These are phyloP conservation scores for Candida taoyuanica DNA, from an alignment of 805 yeast species.

Conservation along the genomic window DNA sequence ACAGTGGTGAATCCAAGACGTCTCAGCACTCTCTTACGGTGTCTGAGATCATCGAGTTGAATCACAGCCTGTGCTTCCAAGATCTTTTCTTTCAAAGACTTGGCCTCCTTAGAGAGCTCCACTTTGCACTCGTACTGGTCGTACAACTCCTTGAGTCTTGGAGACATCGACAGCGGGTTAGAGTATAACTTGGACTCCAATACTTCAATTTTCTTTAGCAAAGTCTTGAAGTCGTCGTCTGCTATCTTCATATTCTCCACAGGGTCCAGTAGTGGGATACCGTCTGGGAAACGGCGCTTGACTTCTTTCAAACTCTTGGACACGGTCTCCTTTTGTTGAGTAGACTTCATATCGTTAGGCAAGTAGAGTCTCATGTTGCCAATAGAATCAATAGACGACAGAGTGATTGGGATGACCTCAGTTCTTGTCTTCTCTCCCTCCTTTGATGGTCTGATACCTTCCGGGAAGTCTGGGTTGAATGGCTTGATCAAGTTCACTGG, in stretches of 20 bases:
- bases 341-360: slow-evolving; percentile 68
- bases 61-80: slow-evolving; percentile 84
- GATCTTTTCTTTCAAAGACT: slow-evolving; percentile 57
- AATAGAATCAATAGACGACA: slow-evolving; percentile 67
- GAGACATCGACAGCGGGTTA: slow-evolving; percentile 63
- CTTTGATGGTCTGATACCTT: slow-evolving; percentile 81
- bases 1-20: slow-evolving; percentile 86
- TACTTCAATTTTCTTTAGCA: slow-evolving; percentile 76
- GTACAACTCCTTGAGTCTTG: slow-evolving; percentile 58
- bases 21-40: slow-evolving; percentile 88
- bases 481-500: slow-evolving; percentile 80
- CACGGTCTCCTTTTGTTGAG: slow-evolving; percentile 56
- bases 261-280: slow-evolving; percentile 89
- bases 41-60: slow-evolving; percentile 89
- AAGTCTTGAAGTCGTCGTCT: slow-evolving; percentile 67
- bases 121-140: slow-evolving; percentile 62
- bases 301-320: slow-evolving; percentile 76
- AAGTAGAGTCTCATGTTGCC: slow-evolving; percentile 78
- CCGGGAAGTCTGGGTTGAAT: slow-evolving; percentile 72
- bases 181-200: slow-evolving; percentile 67
- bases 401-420: slow-evolving; percentile 80
- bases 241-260: slow-evolving; percentile 88
- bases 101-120: slow-evolving; percentile 53
- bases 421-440: slow-evolving; percentile 67
- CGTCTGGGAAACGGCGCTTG: slow-evolving; percentile 79